Evolutionary conservation across 192 early-diverging fungal genomes (phyloP), one percentile per base, ranked within the genome.

Genomic region (Backusella macrospora): DNA sequence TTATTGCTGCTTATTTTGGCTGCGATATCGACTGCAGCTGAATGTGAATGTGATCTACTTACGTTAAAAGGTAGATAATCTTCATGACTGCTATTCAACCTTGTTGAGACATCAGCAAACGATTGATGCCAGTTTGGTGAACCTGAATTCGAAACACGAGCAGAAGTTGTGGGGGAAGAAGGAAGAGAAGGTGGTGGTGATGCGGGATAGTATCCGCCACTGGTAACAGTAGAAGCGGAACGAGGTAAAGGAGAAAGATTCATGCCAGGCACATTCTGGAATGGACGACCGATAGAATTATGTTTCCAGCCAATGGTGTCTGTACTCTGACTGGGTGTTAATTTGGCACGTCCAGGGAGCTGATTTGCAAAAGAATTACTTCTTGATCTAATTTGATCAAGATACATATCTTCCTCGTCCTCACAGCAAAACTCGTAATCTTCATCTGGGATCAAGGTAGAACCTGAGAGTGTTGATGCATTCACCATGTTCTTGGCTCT

Each of bases 401-500:
- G 8, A 46, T 66, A 44, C 23, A 49, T 14, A 37, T 68, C 67
- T 16, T 68, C 67, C 37, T 68, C 67, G 5, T 68, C 67, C 34
- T 68, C 67, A 23, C 40, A 79, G 80, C 40, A 71, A 42, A 34
- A 34, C 29, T 75, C 67, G 12, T 75, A 49, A 8, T 78, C 83
- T 10, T 73, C 72, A 5, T 76, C 78, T 49, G 73, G 78, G 65
- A 79, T 59, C 23, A 59, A 26, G 13, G 52, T 59, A 23, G 52
- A 59, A 5, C 52, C 52, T 4, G 52, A 59, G 52, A 59, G 21
- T 26, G 9, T 23, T 9, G 26, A 5, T 1, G 18, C 71, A 48
- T 63, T 79, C 82, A 85, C 23, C 85, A 84, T 44, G 85, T 85
- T 3, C 84, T 81, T 55, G 29, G 90, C 81, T 65, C 87, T 88